Base-by-base conservation (phyloP, 2,329 filamentous ascomycete genomes). In the Helotiales sp. region DNA sequence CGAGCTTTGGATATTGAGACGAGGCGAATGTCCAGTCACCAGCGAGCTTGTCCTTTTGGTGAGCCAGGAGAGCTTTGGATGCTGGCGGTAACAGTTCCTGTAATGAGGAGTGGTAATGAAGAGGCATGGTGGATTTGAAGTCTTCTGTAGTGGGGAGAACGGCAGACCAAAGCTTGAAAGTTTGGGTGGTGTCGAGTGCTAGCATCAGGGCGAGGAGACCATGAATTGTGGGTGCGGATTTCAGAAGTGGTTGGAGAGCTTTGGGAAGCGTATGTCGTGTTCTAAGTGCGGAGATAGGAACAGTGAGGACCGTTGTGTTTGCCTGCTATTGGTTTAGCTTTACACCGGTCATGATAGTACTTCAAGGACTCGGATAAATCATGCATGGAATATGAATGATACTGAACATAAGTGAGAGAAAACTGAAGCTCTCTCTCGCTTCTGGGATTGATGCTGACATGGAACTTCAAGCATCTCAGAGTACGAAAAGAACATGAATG, bases 151-250 rank as follows among this genome's bases (percentile, higher is more conserved):
- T 81, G 0, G 91, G 91, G 75, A 91, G 86, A 13, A 89, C 82
- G 54, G 80, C 80, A 67, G 81, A 78, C 89, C 89, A 93, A 17
- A 76, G 71, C 0, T 74, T 72, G 62, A 81, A 81, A 24, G 77
- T 77, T 17, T 74, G 66, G 6, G 76, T 70, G 1, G 72, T 71
- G 56, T 85, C 78, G 29, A 87, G 76, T 5, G 83, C 80, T 8
- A 93, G 76, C 58, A 85, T 83, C 1, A 86, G 80, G n/a, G 91
- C 88, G 7, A 95, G 78, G 36, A 91, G 81, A 27, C 86, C 87
- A 66, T 96, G 91, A 22, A 89, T 80, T 1, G 85, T 82, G 5
- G 25, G 25, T 29, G 29, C 46, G 5, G 46, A 10, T 48, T 30
- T 31, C 17, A 19, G 34, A 46, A 40, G 33, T 27, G 54, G 50